Conservation (phyloP, 1,284 basidiomycete species). For the Chalciporus piperatoides region DNA sequence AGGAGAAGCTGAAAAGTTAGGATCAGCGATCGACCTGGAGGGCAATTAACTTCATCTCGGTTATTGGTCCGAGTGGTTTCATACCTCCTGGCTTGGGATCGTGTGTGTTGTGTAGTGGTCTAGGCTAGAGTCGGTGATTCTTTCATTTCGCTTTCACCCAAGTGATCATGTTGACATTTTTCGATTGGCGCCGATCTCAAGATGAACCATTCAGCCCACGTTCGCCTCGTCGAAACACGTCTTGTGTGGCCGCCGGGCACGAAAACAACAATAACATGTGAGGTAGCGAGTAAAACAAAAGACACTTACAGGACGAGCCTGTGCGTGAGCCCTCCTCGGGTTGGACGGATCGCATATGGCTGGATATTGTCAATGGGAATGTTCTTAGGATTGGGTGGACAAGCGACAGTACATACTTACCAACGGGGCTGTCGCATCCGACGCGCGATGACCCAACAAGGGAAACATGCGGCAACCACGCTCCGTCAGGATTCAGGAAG, state of each 20-base stretch:
- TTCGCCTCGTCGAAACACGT: neutral
- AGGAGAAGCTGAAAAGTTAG: conserved; percentile 9
- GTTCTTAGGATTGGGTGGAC: conserved; percentile 3
- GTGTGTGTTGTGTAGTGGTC: conserved; percentile 8
- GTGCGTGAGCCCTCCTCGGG: neutral
- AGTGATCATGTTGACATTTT: neutral
- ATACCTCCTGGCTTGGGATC: conserved; percentile 2
- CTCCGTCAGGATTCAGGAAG: conserved; percentile 23
- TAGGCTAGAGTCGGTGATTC: conserved; percentile 13
- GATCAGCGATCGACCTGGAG: conserved; percentile 30
- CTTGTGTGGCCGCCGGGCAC: neutral
- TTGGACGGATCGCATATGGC: conserved; percentile 1
- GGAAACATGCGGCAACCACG: conserved; percentile 31
- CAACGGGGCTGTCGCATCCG: conserved; percentile 10
- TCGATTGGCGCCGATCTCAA: neutral
- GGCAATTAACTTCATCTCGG: conserved; percentile 28
- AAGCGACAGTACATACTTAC: conserved; percentile 16
- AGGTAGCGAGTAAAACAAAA: neutral
- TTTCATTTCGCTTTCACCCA: conserved; percentile 19
- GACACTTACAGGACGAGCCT: neutral
- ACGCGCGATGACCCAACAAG: conserved; percentile 20
- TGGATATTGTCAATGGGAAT: conserved; percentile 1
- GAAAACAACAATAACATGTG: neutral
- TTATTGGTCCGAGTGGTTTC: conserved; percentile 16
- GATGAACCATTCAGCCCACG: neutral